These are phyloP conservation scores for Magnolia sinica DNA, from an alignment of 164 flowering plant species.

Conservation along the genomic window DNA sequence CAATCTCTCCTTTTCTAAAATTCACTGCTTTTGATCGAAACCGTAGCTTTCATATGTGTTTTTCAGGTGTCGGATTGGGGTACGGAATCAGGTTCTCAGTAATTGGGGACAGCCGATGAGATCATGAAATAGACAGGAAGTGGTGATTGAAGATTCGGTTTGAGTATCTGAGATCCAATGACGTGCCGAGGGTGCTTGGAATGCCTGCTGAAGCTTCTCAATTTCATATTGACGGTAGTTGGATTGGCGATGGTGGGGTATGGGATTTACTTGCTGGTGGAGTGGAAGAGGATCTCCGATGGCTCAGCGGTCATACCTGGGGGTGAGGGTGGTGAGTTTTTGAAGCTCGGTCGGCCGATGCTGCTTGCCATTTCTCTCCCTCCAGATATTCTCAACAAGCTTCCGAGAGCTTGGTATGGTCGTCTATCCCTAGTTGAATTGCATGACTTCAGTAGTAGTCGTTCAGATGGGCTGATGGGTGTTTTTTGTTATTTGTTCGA, in stretches of 20 bases:
- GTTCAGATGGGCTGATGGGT: too few relatives aligned
- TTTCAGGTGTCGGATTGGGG: neutral
- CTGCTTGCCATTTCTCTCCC: slow-evolving; percentile 61
- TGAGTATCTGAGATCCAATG: slow-evolving; percentile 34
- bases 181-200: slow-evolving; percentile 77
- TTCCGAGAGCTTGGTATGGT: slow-evolving; percentile 89
- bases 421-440: neutral
- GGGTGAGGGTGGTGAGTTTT: slow-evolving; percentile 18
- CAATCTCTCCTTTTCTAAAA: too few relatives aligned
- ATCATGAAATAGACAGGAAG: neutral
- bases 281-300: slow-evolving; percentile 31
- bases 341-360: slow-evolving; percentile 81
- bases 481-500: too few relatives aligned
- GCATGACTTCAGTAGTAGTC: neutral
- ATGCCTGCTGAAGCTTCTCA: slow-evolving; percentile 80
- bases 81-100: neutral
- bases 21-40: neutral
- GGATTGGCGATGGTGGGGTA: slow-evolving; percentile 94
- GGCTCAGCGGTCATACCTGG: neutral
- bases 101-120: neutral
- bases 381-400: slow-evolving; percentile 47
- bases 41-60: neutral
- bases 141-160: neutral
- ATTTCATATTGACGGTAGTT: slow-evolving; percentile 64
- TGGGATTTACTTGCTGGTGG: slow-evolving; percentile 84